Percentiles rank a stretch among this genome's conserved stretches.
Evolutionary conservation across 108 stramenopile species (phyloP).

Genomic region (Skeletonema menzelii): DNA sequence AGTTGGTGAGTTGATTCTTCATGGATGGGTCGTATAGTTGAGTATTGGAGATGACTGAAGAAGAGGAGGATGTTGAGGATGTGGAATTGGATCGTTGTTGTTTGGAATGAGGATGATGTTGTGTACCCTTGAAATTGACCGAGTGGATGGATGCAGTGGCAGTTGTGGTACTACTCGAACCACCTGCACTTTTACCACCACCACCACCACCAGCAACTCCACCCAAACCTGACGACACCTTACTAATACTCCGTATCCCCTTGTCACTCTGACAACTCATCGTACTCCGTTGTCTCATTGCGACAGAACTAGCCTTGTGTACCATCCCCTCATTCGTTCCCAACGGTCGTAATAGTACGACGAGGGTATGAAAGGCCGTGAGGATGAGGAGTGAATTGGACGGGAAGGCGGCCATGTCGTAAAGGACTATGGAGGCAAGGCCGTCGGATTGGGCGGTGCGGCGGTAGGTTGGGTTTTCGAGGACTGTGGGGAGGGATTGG

Average conservation of each 20-base stretch:
- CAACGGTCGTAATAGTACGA: slow-evolving; percentile 49
- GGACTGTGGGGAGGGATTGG: slow-evolving; percentile 31
- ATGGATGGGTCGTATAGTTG: neutral
- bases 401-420: slow-evolving; percentile 32
- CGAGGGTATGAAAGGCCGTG: slow-evolving; percentile 50
- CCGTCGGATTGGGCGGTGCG: slow-evolving; percentile 23
- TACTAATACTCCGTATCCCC: neutral
- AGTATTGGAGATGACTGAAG: neutral
- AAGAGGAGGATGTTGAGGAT: neutral
- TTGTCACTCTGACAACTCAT: slow-evolving; percentile 1
- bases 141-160: neutral
- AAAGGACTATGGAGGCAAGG: slow-evolving; percentile 26
- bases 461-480: slow-evolving; percentile 21
- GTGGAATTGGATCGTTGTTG: neutral
- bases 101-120: neutral
- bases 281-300: neutral
- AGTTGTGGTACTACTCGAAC: neutral
- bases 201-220: neutral
- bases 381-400: slow-evolving; percentile 21
- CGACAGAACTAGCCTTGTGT: slow-evolving; percentile 1
- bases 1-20: neutral
- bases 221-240: neutral
- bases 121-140: neutral
- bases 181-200: no score
- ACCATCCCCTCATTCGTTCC: slow-evolving; percentile 54